These are phyloP conservation scores for Colletotrichum chrysophilum DNA, from an alignment of 2,329 filamentous ascomycete genomes.

Conservation along the genomic window DNA sequence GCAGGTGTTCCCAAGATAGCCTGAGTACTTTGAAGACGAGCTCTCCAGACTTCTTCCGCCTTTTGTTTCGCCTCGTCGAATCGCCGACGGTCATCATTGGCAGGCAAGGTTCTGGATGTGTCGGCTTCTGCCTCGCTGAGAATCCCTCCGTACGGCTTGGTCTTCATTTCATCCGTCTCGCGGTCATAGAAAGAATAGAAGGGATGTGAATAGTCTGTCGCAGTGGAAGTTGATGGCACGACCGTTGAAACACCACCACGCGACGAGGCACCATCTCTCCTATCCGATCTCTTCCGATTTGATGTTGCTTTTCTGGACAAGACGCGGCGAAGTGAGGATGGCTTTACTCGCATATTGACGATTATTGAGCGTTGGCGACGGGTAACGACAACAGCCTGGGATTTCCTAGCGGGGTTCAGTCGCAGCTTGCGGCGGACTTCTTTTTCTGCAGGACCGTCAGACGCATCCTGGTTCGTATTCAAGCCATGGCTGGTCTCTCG, in stretches of 20 bases:
- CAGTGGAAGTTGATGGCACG: slow-evolving; percentile 35
- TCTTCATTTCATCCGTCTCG: slow-evolving; percentile 86
- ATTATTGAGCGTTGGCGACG: slow-evolving; percentile 41
- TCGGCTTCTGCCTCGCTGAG: slow-evolving; percentile 88
- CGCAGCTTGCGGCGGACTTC: slow-evolving; percentile 63
- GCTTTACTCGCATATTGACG: slow-evolving; percentile 63
- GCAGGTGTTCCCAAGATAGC: slow-evolving; percentile 66
- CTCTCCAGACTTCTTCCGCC: slow-evolving; percentile 91
- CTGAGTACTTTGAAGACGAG: slow-evolving; percentile 64
- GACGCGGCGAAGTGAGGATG: slow-evolving; percentile 65
- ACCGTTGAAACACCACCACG: slow-evolving; percentile 25
- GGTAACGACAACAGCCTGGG: slow-evolving; percentile 45
- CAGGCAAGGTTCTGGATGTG: slow-evolving; percentile 86
- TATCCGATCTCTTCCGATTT: slow-evolving; percentile 57
- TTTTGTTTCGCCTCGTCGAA: slow-evolving; percentile 91
- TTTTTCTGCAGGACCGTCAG: slow-evolving; percentile 32
- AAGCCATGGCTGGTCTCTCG: slow-evolving; percentile 36
- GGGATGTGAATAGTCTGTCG: slow-evolving; percentile 69
- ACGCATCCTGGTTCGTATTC: slow-evolving; percentile 36
- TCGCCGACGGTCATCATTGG: slow-evolving; percentile 77
- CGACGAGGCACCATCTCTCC: slow-evolving; percentile 35
- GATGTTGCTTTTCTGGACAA: slow-evolving; percentile 54
- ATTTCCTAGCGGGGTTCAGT: slow-evolving; percentile 49
- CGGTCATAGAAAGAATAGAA: slow-evolving; percentile 91
- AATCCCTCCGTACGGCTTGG: slow-evolving; percentile 95